Conservation (phyloP, 495 filamentous ascomycete species). For the Glutinoglossum americanum region DNA sequence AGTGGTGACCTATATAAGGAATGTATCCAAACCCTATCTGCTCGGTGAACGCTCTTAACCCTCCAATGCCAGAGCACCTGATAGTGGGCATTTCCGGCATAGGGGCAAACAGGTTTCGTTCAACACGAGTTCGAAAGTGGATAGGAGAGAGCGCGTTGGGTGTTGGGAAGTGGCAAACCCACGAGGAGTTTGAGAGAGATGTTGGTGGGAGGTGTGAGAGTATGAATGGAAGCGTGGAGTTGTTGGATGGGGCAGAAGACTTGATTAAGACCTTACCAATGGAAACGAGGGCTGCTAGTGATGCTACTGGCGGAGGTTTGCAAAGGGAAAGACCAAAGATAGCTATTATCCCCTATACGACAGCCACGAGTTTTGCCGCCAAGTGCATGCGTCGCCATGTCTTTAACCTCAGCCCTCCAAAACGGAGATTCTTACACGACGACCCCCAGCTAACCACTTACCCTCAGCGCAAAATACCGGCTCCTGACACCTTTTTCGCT, state of each 20-base stretch:
- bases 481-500: slow-evolving; percentile 82
- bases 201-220: not conserved
- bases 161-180: not conserved
- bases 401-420: not conserved
- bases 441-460: not conserved
- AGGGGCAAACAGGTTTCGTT: not conserved
- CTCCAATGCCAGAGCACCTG: not conserved
- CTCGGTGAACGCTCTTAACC: not conserved
- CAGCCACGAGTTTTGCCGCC: not conserved
- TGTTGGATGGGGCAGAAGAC: not conserved
- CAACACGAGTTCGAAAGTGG: not conserved
- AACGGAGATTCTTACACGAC: not conserved
- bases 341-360: not conserved
- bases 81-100: not conserved
- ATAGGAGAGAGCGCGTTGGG: not conserved
- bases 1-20: not conserved
- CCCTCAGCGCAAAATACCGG: slow-evolving; percentile 33
- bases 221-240: not conserved
- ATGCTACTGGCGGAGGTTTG: not conserved
- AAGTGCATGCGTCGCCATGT: not conserved
- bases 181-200: not conserved
- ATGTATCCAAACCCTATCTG: not conserved
- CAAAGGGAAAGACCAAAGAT: not conserved
- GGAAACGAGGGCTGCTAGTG: not conserved
- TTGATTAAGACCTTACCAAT: not conserved